Evolutionary conservation across 1,284 basidiomycete genomes (phyloP).

Genomic region (Crepidotus sp.): DNA sequence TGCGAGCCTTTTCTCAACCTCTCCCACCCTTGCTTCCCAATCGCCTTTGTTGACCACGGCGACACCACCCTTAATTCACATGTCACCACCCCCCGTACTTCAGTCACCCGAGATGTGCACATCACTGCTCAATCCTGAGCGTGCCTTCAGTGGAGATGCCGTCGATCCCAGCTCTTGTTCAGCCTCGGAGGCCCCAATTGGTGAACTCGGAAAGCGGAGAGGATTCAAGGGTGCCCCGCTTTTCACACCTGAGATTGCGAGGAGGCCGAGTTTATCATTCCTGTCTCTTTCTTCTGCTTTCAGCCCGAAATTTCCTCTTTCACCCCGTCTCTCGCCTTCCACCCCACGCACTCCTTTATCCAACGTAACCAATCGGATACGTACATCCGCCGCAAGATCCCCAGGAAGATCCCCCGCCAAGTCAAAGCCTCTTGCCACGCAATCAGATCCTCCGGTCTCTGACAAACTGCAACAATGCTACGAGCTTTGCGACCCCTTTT

Average conservation of each 20-base stretch:
- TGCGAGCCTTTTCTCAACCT: constrained; percentile 2
- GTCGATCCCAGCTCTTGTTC: background rate
- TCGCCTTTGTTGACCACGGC: constrained; percentile 1
- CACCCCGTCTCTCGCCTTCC: constrained; percentile 4
- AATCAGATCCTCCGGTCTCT: constrained; percentile 7
- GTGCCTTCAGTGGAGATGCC: background rate
- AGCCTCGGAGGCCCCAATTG: constrained; percentile 11
- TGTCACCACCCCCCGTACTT: constrained; percentile 3
- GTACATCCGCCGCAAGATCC: constrained; percentile 17
- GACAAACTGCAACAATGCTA: constrained; percentile 13
- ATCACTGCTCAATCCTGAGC: constrained; percentile 5
- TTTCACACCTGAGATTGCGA: constrained; percentile 15
- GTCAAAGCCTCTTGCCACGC: constrained; percentile 3
- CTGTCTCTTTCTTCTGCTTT: constrained; percentile 20
- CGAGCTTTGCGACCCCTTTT: constrained; percentile 11
- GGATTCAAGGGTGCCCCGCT: constrained; percentile 27
- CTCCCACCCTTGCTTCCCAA: background rate
- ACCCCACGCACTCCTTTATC: constrained; percentile 18
- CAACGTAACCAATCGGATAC: constrained; percentile 21
- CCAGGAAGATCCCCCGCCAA: constrained; percentile 5
- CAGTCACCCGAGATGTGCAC: constrained; percentile 1
- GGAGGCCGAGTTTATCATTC: constrained; percentile 16
- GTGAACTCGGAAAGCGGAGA: constrained; percentile 23
- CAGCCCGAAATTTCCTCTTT: constrained; percentile 14
- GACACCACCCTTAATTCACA: constrained; percentile 10